phyloP scores from a whole-genome alignment of 2,329 filamentous ascomycete genomes.

The Aspergillus felis region DNA sequence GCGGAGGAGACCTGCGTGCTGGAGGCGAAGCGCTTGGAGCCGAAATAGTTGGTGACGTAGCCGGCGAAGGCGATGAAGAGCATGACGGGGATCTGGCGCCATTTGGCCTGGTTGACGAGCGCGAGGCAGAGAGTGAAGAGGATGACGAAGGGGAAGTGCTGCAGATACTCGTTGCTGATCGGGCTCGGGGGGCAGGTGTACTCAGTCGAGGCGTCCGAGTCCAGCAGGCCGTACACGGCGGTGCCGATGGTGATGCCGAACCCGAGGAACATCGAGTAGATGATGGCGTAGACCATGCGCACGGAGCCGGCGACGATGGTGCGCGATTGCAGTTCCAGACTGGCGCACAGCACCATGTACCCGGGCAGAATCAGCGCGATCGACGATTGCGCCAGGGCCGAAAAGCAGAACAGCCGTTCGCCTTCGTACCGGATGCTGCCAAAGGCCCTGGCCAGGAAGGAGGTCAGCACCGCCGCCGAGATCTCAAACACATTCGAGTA shows the following conservation, averaged over 20 bases:
- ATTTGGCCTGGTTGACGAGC: conserved; percentile 79
- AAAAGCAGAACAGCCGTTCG: conserved; percentile 63
- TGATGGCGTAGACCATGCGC: conserved; percentile 72
- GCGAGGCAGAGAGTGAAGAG: conserved; percentile 72
- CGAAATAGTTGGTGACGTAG: conserved; percentile 74
- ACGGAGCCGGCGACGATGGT: conserved; percentile 69
- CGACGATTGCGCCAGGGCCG: conserved; percentile 66
- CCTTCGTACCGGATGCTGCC: conserved; percentile 59
- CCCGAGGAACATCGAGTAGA: conserved; percentile 69
- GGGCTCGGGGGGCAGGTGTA: conserved; percentile 51
- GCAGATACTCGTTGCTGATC: conserved; percentile 44
- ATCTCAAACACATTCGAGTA: conserved; percentile 65
- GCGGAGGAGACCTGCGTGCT: conserved; percentile 76
- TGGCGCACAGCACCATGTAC: conserved; percentile 59
- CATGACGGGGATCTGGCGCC: conserved; percentile 76
- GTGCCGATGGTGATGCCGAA: conserved; percentile 69
- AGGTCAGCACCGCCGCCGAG: conserved; percentile 61
- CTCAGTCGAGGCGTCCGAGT: conserved; percentile 50
- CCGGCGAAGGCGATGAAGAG: conserved; percentile 68
- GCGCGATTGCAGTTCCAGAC: conserved; percentile 66
- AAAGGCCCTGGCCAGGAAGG: conserved; percentile 65
- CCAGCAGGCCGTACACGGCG: conserved; percentile 60
- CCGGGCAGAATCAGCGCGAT: conserved; percentile 71
- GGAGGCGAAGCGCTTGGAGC: conserved; percentile 61
- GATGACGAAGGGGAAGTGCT: conserved; percentile 70